phyloP scores from a whole-genome alignment of 2,329 filamentous ascomycete species.

The Epichloe sibirici region DNA sequence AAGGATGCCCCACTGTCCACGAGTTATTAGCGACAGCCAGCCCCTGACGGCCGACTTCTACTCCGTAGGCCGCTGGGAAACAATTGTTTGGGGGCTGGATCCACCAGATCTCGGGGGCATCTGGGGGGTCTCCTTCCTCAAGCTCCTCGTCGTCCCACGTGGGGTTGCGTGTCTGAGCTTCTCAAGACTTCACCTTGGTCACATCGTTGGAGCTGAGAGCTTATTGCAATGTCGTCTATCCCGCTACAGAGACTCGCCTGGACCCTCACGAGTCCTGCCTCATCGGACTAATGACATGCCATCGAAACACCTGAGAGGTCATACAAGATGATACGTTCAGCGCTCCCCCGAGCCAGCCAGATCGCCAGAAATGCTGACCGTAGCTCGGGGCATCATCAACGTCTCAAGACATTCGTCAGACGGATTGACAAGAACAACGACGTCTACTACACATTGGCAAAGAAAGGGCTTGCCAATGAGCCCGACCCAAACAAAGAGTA shows the following conservation, averaged over 20 bases:
- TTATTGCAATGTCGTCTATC: neutral
- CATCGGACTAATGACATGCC: neutral
- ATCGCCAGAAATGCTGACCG: constrained; percentile 4
- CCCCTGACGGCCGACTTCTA: neutral
- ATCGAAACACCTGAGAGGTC: neutral
- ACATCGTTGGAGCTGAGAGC: neutral
- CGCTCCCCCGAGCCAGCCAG: constrained; percentile 5
- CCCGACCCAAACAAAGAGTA: constrained; percentile 8
- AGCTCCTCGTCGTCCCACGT: neutral
- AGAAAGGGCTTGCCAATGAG: constrained; percentile 5
- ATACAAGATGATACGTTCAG: constrained; percentile 9
- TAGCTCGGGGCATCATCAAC: constrained; percentile 2
- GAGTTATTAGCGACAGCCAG: neutral
- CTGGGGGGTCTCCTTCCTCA: neutral
- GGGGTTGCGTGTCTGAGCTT: neutral
- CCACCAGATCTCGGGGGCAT: constrained; percentile 4
- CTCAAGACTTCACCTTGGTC: neutral
- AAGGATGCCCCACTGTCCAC: neutral
- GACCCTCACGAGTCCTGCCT: neutral
- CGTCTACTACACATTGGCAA: constrained; percentile 17
- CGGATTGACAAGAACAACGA: constrained; percentile 11
- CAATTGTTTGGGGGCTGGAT: neutral
- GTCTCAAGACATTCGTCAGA: constrained; percentile 15
- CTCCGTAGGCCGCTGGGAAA: neutral
- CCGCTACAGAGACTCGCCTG: neutral